Evolutionary conservation across 1,284 basidiomycete species (phyloP).

Genomic region (Sporisorium graminicola): DNA sequence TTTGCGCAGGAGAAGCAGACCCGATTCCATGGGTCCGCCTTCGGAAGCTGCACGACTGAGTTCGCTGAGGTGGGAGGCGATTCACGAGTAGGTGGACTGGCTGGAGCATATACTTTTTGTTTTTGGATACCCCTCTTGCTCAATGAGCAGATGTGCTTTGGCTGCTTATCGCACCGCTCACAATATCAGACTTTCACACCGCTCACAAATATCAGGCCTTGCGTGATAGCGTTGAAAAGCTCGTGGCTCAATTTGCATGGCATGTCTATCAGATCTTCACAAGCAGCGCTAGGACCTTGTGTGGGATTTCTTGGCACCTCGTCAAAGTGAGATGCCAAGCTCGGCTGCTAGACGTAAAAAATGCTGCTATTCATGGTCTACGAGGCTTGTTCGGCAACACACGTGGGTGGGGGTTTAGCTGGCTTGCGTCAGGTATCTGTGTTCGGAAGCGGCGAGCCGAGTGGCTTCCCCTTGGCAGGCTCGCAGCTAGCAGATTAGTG

Average conservation of each 20-base stretch:
- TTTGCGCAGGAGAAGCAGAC: conserved; percentile 29
- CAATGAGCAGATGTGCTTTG: not conserved
- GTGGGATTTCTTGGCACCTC: not conserved
- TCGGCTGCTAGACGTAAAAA: not conserved
- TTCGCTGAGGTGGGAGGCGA: conserved; percentile 45
- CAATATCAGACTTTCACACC: too few relatives aligned
- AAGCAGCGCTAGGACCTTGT: not conserved
- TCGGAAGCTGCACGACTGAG: conserved; percentile 46
- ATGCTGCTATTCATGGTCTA: not conserved
- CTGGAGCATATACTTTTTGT: not conserved
- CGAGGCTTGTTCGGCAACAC: too few relatives aligned
- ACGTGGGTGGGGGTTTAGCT: too few relatives aligned
- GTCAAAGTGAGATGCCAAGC: not conserved
- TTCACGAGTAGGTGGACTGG: conserved; percentile 28
- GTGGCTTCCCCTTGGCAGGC: conserved; percentile 21
- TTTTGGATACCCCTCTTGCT: not conserved
- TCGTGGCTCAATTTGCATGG: too few relatives aligned
- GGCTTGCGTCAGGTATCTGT: not conserved
- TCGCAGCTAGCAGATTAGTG: not conserved
- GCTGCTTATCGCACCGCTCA: too few relatives aligned
- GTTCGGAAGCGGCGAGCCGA: not conserved
- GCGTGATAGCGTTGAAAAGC: not conserved
- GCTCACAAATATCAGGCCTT: too few relatives aligned
- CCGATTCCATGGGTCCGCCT: conserved; percentile 49
- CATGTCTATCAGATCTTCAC: not conserved